These are phyloP conservation scores for Beauveria brongniartii DNA, from an alignment of 2,329 filamentous ascomycete species.

Conservation along the genomic window DNA sequence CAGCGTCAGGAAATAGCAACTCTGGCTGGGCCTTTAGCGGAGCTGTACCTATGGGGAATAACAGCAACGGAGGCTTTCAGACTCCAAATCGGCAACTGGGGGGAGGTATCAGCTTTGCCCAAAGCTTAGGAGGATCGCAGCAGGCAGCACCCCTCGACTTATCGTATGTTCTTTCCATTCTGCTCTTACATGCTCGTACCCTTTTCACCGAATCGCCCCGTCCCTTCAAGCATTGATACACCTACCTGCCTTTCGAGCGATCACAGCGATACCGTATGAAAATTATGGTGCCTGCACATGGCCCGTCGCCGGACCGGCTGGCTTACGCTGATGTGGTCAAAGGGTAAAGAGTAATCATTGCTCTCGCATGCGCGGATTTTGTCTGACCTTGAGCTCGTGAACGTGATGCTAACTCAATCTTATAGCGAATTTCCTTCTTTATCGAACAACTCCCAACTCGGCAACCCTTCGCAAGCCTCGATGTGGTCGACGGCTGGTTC, in stretches of 20 bases:
- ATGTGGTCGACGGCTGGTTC: conserved; percentile 47
- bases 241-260: neutral
- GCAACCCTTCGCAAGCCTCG: conserved; percentile 39
- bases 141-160: conserved; percentile 54
- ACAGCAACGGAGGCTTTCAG: conserved; percentile 33
- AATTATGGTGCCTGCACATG: neutral
- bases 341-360: conserved; percentile 17
- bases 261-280: neutral
- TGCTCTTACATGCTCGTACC: neutral
- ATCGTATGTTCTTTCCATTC: conserved; percentile 45
- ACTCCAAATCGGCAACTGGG: conserved; percentile 46
- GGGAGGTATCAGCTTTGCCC: conserved; percentile 57
- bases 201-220: neutral
- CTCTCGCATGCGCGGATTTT: neutral
- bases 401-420: neutral
- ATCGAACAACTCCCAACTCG: conserved; percentile 51
- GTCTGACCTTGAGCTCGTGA: neutral
- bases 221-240: neutral
- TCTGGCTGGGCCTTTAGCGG: conserved; percentile 56
- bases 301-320: conserved; percentile 10
- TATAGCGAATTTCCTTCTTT: conserved; percentile 60
- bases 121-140: conserved; percentile 56
- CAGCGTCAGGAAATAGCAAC: conserved; percentile 37
- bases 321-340: conserved; percentile 26
- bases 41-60: conserved; percentile 51